Conservation (phyloP, 345 rosid species). For the Aegle marmelos region DNA sequence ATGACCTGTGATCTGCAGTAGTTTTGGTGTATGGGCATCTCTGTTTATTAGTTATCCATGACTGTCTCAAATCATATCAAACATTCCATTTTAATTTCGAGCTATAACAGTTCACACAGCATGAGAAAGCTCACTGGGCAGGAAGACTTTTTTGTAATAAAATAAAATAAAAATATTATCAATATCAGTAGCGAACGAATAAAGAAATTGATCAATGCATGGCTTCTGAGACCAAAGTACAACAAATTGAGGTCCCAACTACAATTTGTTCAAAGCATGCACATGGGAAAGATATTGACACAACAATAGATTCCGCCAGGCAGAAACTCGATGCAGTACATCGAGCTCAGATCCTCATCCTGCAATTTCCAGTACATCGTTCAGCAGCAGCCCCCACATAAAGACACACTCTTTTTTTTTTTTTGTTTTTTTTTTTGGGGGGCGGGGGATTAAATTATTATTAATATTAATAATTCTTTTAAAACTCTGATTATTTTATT, state of each 20-base stretch:
- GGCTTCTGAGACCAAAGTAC: not conserved
- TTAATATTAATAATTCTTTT: too few relatives aligned
- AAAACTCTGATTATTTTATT: too few relatives aligned
- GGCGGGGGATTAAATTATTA: too few relatives aligned
- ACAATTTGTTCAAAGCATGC: constrained; percentile 10
- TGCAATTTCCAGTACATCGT: constrained; percentile 11
- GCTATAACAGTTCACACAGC: too few relatives aligned
- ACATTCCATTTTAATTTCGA: too few relatives aligned
- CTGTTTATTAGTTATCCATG: too few relatives aligned
- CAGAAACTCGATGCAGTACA: constrained; percentile 18
- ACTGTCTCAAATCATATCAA: too few relatives aligned
- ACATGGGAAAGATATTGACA: constrained; percentile 16
- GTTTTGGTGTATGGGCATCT: too few relatives aligned
- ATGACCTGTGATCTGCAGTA: too few relatives aligned
- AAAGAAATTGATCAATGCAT: not conserved
- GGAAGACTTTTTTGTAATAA: too few relatives aligned
- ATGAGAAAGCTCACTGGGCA: too few relatives aligned
- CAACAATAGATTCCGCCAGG: constrained; percentile 22
- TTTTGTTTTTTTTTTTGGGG: too few relatives aligned
- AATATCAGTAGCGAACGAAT: not conserved
- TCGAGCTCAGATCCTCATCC: constrained; percentile 10
- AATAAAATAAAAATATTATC: not conserved
- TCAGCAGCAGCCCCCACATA: constrained; percentile 3
- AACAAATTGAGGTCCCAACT: constrained; percentile 8
- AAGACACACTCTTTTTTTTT: not conserved